Evolutionary conservation across 78 protist species (phyloP).

Genomic region (Monocercomonoides exilis): DNA sequence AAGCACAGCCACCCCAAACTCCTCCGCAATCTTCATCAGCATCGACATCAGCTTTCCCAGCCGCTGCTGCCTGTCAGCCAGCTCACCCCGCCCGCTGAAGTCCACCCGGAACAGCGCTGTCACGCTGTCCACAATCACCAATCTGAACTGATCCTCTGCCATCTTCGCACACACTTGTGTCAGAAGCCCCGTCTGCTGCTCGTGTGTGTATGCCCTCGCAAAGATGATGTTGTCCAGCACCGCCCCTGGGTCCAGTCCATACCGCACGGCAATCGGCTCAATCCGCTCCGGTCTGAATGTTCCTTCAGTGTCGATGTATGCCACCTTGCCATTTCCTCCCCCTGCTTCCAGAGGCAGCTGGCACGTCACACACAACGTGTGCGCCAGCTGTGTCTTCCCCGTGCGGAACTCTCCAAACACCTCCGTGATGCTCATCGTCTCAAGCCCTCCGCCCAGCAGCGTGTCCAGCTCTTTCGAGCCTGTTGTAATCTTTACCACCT

Average conservation of each 20-base stretch:
- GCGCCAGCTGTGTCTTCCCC: conserved; percentile 32
- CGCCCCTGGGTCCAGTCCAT: not conserved
- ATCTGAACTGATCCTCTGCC: conserved; percentile 9
- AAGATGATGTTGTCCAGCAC: conserved; percentile 24
- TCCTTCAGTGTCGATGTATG: conserved; percentile 46
- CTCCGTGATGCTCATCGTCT: conserved; percentile 34
- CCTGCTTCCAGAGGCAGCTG: conserved; percentile 1
- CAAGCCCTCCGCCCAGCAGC: conserved; percentile 38
- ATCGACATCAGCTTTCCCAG: conserved; percentile 23
- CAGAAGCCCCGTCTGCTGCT: conserved; percentile 10
- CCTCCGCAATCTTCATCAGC: conserved; percentile 35
- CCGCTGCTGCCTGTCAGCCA: conserved; percentile 36
- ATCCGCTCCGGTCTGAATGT: conserved; percentile 40
- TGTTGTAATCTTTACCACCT: conserved; percentile 9
- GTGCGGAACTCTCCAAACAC: conserved; percentile 49
- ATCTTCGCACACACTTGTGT: not conserved
- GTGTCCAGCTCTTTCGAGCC: conserved; percentile 17
- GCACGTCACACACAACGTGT: conserved; percentile 19
- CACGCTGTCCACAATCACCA: conserved; percentile 22
- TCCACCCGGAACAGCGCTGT: conserved; percentile 47
- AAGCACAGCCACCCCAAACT: conserved; percentile 35
- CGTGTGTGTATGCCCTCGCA: conserved; percentile 30
- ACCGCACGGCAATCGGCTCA: conserved; percentile 29
- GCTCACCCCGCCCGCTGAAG: conserved; percentile 44
- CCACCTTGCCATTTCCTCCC: conserved; percentile 43